A percentile compares a stretch with the other conserved stretches of the same genome.
These are phyloP conservation scores for Botrytis hyacinthi DNA, from an alignment of 2,329 filamentous ascomycete species.

Conservation along the genomic window DNA sequence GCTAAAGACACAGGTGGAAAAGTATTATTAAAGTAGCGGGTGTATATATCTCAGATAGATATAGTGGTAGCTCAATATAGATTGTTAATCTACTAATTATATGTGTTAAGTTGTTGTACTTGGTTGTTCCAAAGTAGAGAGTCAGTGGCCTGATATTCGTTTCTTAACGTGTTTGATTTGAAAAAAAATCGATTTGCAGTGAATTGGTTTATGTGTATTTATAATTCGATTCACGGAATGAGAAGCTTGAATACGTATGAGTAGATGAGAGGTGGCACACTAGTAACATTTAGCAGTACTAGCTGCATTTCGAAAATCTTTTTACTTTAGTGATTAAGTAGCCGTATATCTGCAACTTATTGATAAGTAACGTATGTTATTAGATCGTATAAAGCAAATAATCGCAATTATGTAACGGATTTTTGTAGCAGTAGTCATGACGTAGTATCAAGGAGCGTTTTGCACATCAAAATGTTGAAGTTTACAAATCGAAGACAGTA, in stretches of 20 bases:
- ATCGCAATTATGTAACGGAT: not conserved
- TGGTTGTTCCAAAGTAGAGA: not conserved
- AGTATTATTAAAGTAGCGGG: not conserved
- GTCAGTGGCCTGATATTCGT: too few relatives aligned
- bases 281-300: not conserved
- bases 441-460: not conserved
- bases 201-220: not conserved
- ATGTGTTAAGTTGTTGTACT: not conserved
- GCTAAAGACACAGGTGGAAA: slow-evolving; percentile 5
- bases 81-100: not conserved
- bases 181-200: not conserved
- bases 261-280: not conserved
- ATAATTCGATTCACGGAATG: not conserved
- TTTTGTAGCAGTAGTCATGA: not conserved
- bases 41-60: not conserved
- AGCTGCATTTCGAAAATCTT: not conserved
- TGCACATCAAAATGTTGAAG: not conserved
- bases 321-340: not conserved
- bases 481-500: not conserved
- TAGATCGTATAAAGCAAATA: not conserved
- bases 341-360: not conserved
- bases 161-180: not conserved
- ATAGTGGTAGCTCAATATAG: not conserved
- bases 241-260: not conserved
- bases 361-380: too few relatives aligned